Percentiles rank a stretch among this genome's conserved stretches.
These are phyloP conservation scores for Epichloe sp. DNA, from an alignment of 2,329 filamentous ascomycete genomes.

Conservation along the genomic window DNA sequence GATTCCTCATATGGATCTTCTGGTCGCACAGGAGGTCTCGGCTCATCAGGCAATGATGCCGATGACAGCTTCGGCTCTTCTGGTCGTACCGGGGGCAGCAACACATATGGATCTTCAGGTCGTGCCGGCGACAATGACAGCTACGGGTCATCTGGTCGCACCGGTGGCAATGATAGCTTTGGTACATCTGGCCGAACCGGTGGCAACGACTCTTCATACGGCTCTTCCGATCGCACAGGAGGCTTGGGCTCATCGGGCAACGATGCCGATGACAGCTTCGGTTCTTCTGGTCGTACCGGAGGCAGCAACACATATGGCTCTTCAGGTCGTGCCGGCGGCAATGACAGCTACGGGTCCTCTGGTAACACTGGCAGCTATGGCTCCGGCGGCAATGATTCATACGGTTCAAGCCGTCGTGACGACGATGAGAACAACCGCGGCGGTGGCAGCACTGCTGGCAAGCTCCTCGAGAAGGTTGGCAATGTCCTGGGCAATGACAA, in stretches of 20 bases:
- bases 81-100: slow-evolving; percentile 7
- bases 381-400: slow-evolving; percentile 3
- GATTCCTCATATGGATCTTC: slow-evolving; percentile 5
- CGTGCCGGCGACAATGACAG: slow-evolving; percentile 8
- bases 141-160: slow-evolving; percentile 9
- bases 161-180: slow-evolving; percentile 4
- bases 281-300: slow-evolving; percentile 8
- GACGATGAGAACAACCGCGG: slow-evolving; percentile 6
- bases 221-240: slow-evolving; percentile 8
- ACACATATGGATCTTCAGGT: slow-evolving; percentile 8
- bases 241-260: slow-evolving; percentile 4
- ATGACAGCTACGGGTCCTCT: slow-evolving; percentile 6
- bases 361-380: slow-evolving; percentile 4
- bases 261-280: slow-evolving; percentile 8
- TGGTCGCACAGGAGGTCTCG: background rate
- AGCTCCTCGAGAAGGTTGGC: slow-evolving; percentile 46
- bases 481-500: slow-evolving; percentile 30
- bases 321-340: too few relatives aligned
- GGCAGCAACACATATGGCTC: slow-evolving; percentile 2
- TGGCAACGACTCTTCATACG: slow-evolving; percentile 1
- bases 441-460: slow-evolving; percentile 37
- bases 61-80: slow-evolving; percentile 7
- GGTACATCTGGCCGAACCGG: too few relatives aligned
- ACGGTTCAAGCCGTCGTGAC: slow-evolving; percentile 1
- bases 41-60: slow-evolving; percentile 11